Evolutionary conservation across 345 rosid species (phyloP), one percentile per base, ranked within the genome.

Genomic region (Mercurialis annua): DNA sequence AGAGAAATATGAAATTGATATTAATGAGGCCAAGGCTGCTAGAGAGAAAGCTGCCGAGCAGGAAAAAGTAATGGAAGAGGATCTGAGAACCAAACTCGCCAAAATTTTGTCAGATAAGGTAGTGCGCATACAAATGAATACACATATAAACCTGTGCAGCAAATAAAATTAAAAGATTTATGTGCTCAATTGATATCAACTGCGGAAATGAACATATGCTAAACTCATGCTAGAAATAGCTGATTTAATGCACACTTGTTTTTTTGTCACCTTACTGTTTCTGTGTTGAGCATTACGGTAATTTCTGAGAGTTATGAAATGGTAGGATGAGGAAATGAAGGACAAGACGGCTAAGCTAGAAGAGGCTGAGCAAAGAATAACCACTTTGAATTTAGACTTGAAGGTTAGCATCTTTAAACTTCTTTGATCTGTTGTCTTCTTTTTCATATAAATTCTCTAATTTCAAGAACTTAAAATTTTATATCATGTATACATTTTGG

Each of bases 21-120:
- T 71, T 49, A 65, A 68, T 55, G 82, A 81, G 64, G 67, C 48
- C 59, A 49, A 31, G 68, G 68, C 29, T 33, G 44, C 27, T 34
- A 48, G 15, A 30, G 79, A 73, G 75, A 76, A 78, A 46, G 78
- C 40, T 3, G 40, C 40, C 40, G 46, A 50, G 34, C 20, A 46
- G 2, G 15, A 23, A 59, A 27, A 46, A 69, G 47, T 17, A 49
- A 34, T 53, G 46, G 49, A 24, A n/a, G n/a, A 62, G 53, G 66
- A 62, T 43, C 63, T 78, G 44, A 66, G 56, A 44, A 76, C 79
- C 30, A 69, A 78, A 24, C 72, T 78, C 66, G 64, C 73, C 24
- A 50, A 68, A 53, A 74, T 64, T 72, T 62, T 78, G 71, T 80
- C 66, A 20, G 78, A 66, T 66, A 81, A 81, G 87, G 84, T 83